These are phyloP conservation scores for Gremmenia infestans DNA, from an alignment of 2,329 filamentous ascomycete genomes.

Conservation along the genomic window DNA sequence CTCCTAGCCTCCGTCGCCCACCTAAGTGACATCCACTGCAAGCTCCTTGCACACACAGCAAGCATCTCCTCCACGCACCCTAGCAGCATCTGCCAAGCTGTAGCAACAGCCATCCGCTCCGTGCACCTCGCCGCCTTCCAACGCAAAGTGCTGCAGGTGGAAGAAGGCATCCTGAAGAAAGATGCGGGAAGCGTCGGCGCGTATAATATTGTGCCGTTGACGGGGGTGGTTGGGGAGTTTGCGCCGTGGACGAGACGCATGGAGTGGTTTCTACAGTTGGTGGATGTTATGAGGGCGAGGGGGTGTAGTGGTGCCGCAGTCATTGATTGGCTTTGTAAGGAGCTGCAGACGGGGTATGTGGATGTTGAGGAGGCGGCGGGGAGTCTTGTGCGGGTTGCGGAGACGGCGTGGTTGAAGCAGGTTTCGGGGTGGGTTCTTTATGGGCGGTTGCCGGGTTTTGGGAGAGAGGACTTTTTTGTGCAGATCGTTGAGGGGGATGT, in stretches of 20 bases:
- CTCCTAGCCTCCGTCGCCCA: conserved; percentile 72
- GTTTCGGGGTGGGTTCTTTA: conserved; percentile 88
- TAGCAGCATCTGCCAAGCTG: conserved; percentile 81
- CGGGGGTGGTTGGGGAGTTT: conserved; percentile 78
- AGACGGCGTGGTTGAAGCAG: conserved; percentile 88
- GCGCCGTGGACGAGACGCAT: conserved; percentile 79
- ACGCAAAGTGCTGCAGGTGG: conserved; percentile 77
- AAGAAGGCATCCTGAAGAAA: conserved; percentile 67
- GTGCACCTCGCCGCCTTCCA: conserved; percentile 78
- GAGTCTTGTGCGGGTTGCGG: conserved; percentile 69
- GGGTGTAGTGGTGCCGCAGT: conserved; percentile 63
- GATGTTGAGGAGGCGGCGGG: conserved; percentile 76
- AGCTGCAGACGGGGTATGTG: conserved; percentile 81
- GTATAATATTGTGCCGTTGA: conserved; percentile 89
- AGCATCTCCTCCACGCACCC: conserved; percentile 65
- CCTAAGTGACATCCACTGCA: conserved; percentile 73
- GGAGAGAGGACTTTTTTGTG: conserved; percentile 83
- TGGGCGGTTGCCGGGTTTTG: conserved; percentile 73
- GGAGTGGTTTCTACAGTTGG: conserved; percentile 78
- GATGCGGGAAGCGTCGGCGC: conserved; percentile 81
- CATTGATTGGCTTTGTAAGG: conserved; percentile 70
- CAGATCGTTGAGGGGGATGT: conserved; percentile 38
- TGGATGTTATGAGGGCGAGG: conserved; percentile 56
- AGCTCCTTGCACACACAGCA: conserved; percentile 61
- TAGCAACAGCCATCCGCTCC: conserved; percentile 71